Evolutionary conservation across 495 filamentous ascomycete genomes (phyloP).

Genomic region (Pseudomonodictys pantanalensis): DNA sequence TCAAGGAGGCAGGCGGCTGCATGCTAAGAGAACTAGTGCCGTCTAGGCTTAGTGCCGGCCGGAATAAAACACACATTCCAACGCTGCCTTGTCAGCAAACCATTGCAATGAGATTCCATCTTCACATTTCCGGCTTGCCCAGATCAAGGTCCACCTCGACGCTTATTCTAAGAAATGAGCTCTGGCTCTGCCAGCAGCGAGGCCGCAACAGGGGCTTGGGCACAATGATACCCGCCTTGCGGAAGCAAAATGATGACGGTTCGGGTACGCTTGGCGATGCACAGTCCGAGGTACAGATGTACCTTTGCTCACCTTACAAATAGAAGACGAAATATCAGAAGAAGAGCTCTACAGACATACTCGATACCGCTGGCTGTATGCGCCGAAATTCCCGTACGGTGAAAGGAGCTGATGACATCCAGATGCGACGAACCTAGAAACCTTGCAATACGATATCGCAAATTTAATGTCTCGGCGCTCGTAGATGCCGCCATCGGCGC

Average conservation of each 20-base stretch:
- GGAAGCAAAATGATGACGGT: slow-evolving; percentile 12
- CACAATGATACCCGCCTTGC: slow-evolving; percentile 1
- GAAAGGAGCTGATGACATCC: background rate
- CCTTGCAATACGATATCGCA: slow-evolving; percentile 42
- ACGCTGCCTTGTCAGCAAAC: background rate
- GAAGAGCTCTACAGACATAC: slow-evolving; percentile 42
- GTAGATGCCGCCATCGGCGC: slow-evolving; percentile 37
- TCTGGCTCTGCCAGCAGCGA: slow-evolving; percentile 5
- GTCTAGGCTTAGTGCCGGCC: background rate
- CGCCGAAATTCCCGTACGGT: background rate
- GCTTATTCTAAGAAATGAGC: slow-evolving; percentile 1
- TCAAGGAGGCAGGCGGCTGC: too few species aligned
- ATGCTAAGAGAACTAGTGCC: background rate
- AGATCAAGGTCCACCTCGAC: slow-evolving; percentile 4
- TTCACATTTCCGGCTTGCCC: background rate
- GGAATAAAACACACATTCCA: background rate
- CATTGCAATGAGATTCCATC: slow-evolving; percentile 1
- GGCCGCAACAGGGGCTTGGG: background rate
- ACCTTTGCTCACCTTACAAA: slow-evolving; percentile 2
- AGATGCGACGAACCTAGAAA: slow-evolving; percentile 42
- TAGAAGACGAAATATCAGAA: slow-evolving; percentile 25
- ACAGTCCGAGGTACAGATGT: background rate
- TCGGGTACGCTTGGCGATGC: slow-evolving; percentile 1
- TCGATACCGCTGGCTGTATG: slow-evolving; percentile 44
- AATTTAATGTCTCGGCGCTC: slow-evolving; percentile 43